Conservation (phyloP, 805 yeast species). For the Wickerhamomyces chambardii region DNA sequence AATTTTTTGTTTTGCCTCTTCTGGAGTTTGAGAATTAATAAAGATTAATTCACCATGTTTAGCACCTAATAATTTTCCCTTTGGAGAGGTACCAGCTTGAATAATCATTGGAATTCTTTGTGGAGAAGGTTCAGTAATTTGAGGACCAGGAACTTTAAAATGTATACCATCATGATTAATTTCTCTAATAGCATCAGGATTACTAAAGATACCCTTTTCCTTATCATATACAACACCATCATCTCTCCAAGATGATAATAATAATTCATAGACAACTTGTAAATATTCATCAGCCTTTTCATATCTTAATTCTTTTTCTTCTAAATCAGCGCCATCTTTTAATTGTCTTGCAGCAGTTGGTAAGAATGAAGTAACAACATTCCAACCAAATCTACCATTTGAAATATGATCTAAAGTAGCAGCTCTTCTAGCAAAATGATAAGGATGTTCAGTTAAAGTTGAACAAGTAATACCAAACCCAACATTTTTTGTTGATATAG, state of each 20-base stretch:
- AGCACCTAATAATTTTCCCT: conserved; percentile 28
- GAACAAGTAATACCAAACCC: conserved; percentile 26
- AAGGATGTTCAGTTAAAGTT: conserved; percentile 30
- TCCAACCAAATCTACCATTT: conserved; percentile 32
- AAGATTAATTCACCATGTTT: conserved; percentile 28
- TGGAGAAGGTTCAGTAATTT: conserved; percentile 27
- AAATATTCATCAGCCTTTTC: conserved; percentile 27
- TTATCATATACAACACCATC: conserved; percentile 16
- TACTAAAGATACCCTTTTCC: conserved; percentile 20
- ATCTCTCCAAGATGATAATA: conserved; percentile 29
- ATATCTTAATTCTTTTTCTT: conserved; percentile 29
- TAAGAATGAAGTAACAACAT: conserved; percentile 27
- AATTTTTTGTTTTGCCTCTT: conserved; percentile 12
- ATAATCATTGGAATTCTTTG: conserved; percentile 29
- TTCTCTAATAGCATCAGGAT: conserved; percentile 24
- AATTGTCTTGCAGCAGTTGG: conserved; percentile 28
- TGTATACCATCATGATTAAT: conserved; percentile 27
- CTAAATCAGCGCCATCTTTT: conserved; percentile 20
- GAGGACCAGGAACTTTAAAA: conserved; percentile 27
- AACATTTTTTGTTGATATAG: conserved; percentile 24
- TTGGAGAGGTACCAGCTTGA: conserved; percentile 29
- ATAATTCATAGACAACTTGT: conserved; percentile 24
- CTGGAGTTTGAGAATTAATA: conserved; percentile 22
- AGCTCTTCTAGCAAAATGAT: conserved; percentile 26
- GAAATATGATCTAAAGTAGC: conserved; percentile 31